Evolutionary conservation across 2,329 filamentous ascomycete genomes (phyloP), one percentile per base, ranked within the genome.

Genomic region (Pyrenophora seminiperda): DNA sequence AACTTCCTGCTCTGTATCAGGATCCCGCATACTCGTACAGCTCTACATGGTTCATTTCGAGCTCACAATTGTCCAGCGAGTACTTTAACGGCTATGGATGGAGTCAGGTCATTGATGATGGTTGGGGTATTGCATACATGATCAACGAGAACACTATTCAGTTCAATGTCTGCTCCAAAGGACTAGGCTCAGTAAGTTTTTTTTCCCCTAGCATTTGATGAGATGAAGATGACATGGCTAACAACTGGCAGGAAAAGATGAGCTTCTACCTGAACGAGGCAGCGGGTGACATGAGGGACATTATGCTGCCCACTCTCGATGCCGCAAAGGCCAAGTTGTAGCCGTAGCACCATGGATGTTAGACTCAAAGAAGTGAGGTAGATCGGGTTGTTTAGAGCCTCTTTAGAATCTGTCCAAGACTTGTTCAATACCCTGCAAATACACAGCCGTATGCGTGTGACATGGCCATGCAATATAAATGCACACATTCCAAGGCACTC

Each of bases 81-180:
- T 97, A 90, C 81, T 99, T 97, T 77, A 99, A 99, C 73, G 94
- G 95, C 18, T 99, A 99, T 75, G 94, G 94, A 37, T 99, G 94
- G 94, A 94, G 89, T 71, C 93, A 99, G 79, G 94, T 99, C 43
- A 89, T 97, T 47, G 92, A 97, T 68, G 90, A 88, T 53, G 94
- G 94, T 22, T 99, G 94, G 76, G 94, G 94, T 33, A 96, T 99
- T 70, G 94, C 94, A 31, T 99, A 99, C 74, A 99, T 99, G 94
- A 97, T 99, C 74, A 99, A 99, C 73, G 93, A 97, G 81, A 96
- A 97, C 76, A 96, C 91, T 75, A 83, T 99, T 58, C 94, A 97
- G 83, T 97, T 99, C 80, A 99, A 99, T 77, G 86, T 99, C 62
- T 92, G 96, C 59, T 94, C 89, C 73, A 99, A 97, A 83, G 86